Evolutionary conservation across 352 stramenopile genomes (phyloP), one percentile per base, ranked within the genome.

Genomic region (Pythium apleroticum): DNA sequence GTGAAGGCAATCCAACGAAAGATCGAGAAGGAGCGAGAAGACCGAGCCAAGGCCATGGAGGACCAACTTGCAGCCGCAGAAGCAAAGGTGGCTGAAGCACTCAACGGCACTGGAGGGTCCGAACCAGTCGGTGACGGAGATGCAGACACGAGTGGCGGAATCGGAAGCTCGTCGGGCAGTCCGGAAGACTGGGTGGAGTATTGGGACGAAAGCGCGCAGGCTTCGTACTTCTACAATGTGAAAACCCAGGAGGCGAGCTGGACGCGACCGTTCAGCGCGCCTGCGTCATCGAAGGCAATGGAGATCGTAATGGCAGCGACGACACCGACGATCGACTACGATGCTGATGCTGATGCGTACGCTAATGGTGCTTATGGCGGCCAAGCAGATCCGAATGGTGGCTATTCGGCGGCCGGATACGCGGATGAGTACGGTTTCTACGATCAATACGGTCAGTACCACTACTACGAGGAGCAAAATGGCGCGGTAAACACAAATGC

Each of bases 161-260:
- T 2, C n/a, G 59, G 30, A 3, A 50, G 60, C 0, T 58, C 52
- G 1, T 41, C 65, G 12, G 43, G 52, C 4, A 78, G 63, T 24
- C 57, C 73, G 8, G 83, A 90, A 7, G 84, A 96, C 48, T 97
- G 89, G 89, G 84, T 95, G 62, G 86, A 97, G 63, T 96, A 95
- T 68, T 96, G 87, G 89, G 89, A 97, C 66, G 89, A 97, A 37
- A 96, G 86, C 50, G 86, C 86, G 2, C 86, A 93, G 37, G 86
- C 89, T 19, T 94, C 80, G 39, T 97, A 97, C 63, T 97, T 89
- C 66, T 97, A 91, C 79, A 96, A 95, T 62, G 90, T 88, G 30
- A 77, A 79, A 8, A 97, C 89, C 1, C 87, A 96, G 54, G 88
- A 96, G 68, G 88, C 86, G 49, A 93, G 80, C 58, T 96, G 88